Conservation (phyloP, 2,329 filamentous ascomycete genomes). For the Venturiaceae sp. region DNA sequence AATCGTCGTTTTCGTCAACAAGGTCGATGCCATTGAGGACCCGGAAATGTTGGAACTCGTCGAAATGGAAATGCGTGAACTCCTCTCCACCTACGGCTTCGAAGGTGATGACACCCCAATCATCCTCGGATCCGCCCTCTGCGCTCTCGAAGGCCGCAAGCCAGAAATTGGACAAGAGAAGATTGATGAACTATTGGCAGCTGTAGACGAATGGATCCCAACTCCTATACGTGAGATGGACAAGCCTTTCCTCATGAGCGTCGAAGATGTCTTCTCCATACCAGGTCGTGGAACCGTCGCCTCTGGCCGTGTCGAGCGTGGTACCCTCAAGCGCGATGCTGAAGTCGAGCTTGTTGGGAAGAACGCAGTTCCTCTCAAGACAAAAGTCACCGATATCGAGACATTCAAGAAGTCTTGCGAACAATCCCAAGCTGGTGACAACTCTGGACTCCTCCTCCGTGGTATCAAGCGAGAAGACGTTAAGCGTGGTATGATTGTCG, state of each 20-base stretch:
- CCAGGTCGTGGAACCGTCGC: slow-evolving; percentile 88
- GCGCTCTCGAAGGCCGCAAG: slow-evolving; percentile 78
- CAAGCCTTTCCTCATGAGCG: slow-evolving; percentile 98
- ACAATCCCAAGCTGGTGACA: slow-evolving; percentile 91
- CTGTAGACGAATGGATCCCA: slow-evolving; percentile 93
- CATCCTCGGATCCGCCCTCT: slow-evolving; percentile 92
- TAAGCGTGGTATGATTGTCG: slow-evolving; percentile 87
- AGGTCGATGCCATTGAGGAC: slow-evolving; percentile 94
- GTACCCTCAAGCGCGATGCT: slow-evolving; percentile 82
- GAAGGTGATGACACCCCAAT: slow-evolving; percentile 98
- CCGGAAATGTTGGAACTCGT: slow-evolving; percentile 99
- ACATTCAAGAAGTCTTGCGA: slow-evolving; percentile 99
- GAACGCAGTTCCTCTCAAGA: slow-evolving; percentile 75
- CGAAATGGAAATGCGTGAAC: slow-evolving; percentile 99
- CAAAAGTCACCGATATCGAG: slow-evolving; percentile 99
- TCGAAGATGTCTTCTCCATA: slow-evolving; percentile 59
- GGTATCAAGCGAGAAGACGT: slow-evolving; percentile 95
- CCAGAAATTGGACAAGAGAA: slow-evolving; percentile 78
- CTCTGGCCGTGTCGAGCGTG: slow-evolving; percentile 95
- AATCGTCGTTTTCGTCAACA: slow-evolving; percentile 99
- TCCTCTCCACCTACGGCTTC: slow-evolving; percentile 86
- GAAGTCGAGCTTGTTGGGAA: slow-evolving; percentile 95
- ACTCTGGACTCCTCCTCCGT: slow-evolving; percentile 93
- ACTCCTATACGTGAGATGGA: slow-evolving; percentile 89
- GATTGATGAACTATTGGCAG: slow-evolving; percentile 84